Base-by-base conservation (phyloP, 2,329 filamentous ascomycete genomes). In the Colletotrichum limetticola region DNA sequence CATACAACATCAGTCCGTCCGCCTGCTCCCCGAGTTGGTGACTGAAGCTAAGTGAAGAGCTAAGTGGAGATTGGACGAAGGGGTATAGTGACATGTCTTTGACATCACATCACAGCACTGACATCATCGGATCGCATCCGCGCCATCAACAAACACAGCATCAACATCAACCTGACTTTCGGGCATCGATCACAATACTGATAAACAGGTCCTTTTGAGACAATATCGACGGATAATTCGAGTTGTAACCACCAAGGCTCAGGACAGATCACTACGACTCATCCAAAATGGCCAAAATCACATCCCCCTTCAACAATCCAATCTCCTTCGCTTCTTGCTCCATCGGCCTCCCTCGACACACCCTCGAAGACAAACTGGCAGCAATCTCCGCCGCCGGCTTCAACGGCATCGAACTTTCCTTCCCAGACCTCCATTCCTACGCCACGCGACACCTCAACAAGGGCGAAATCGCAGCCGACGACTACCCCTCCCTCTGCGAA, bases 371-470 rank as follows among this genome's bases (percentile, higher is more conserved):
- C 56, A 92, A 91, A 75, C 85, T 93, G 12, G 82, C 87, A 56
- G 90, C 91, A 55, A 90, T 95, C 75, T 85, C 90, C n/a, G 83
- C 84, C 1, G 91, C 89, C 1, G 91, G 91, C 2, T 94, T 95
- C 79, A 83, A 86, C 12, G 92, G 87, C 16, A 91, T 95, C 71
- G 94, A 95, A 81, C 88, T 95, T 8, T 91, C 91, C 0, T 94
- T 95, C 83, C 91, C 92, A 0, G 93, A 95, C 76, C 89, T 96
- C 2, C 80, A 92, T 12, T 82, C 87, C 6, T 94, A 93, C 76
- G 92, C 90, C 4, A 84, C 83, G 4, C 74, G 78, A 8, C 81
- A 86, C 3, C 80, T 90, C 4, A 83, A 88, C 12, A 70, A 42
- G 8, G 85, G 86, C 37, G 81, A 89, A 4, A 84, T 93, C 11